Base-by-base conservation (phyloP, 495 filamentous ascomycete genomes). In the Trichoderma orchidacearum region DNA sequence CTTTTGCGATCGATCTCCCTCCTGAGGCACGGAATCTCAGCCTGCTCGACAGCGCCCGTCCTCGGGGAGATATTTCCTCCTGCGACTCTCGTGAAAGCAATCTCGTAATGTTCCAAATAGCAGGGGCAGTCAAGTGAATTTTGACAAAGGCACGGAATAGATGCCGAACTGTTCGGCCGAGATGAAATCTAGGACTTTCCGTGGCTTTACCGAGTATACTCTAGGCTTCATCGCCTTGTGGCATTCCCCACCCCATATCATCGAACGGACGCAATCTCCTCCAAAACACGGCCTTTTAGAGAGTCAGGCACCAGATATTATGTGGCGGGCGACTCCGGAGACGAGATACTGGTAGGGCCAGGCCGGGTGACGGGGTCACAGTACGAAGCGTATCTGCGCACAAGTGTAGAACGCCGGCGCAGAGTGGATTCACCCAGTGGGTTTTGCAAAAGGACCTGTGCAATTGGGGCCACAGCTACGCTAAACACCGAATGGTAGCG, bases 371-470 rank as follows among this genome's bases (percentile, higher is more conserved):
- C 17, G 34, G 34, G 3, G 34, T 36, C 34, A 36, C 34, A 5
- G 21, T 48, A 25, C 21, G 6, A 23, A 23, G 8, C 41, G 21
- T 25, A 25, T 48, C 41, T 48, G 41, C 41, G 41, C 27, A 11
- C 35, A 38, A 38, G 35, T 17, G 41, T 25, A 11, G 18, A 48
- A 48, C 18, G 41, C 41, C 41, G 21, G 41, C 41, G 8, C 41
- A 18, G 41, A 48, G 41, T 48, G 41, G 41, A 13, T 25, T 48
- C 41, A 13, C n/a, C n/a, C 41, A 12, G 41, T 48, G 41, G 41
- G 21, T 48, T 48, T 48, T 48, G 41, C 41, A 48, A 48, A 48
- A 48, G 41, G 41, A 48, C 41, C 41, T 48, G 21, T 48, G 41
- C 41, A 48, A 48, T 48, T 25, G 41, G 41, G 27, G 41, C 41